Evolutionary conservation across 805 yeast species (phyloP).

Genomic region (Candida sonorensis): DNA sequence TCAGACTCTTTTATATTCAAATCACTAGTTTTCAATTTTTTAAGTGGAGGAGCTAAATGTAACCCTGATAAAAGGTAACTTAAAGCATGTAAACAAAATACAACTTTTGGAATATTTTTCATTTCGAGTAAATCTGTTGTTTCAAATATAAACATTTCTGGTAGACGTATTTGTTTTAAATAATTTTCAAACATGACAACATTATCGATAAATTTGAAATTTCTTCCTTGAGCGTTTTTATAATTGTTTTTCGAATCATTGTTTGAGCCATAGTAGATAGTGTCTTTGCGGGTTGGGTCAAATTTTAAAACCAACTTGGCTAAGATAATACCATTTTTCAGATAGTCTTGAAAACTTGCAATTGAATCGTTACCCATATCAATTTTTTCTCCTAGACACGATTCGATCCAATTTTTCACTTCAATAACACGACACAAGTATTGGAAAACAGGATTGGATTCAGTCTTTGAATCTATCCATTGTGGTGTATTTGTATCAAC

Average conservation of each 20-base stretch:
- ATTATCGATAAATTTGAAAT: constrained; percentile 89
- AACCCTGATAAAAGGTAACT: constrained; percentile 62
- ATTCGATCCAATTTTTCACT: constrained; percentile 44
- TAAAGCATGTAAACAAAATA: constrained; percentile 87
- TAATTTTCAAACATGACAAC: constrained; percentile 76
- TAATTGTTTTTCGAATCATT: constrained; percentile 10
- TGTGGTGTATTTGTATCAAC: constrained; percentile 3
- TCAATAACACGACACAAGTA: constrained; percentile 48
- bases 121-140: constrained; percentile 89
- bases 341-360: constrained; percentile 47
- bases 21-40: constrained; percentile 49
- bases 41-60: constrained; percentile 53
- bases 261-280: constrained; percentile 45
- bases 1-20: constrained; percentile 63
- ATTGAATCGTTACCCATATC: constrained; percentile 31
- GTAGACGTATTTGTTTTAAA: constrained; percentile 64
- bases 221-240: constrained; percentile 37
- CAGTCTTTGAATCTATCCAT: constrained; percentile 26
- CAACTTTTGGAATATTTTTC: constrained; percentile 87
- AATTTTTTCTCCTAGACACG: constrained; percentile 18
- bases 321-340: constrained; percentile 79
- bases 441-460: constrained; percentile 30
- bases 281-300: constrained; percentile 54
- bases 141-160: constrained; percentile 85
- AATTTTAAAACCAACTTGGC: constrained; percentile 73